Percentiles rank a stretch among this genome's conserved stretches.
Conservation (phyloP, 1,284 basidiomycete species). For the Coriolopsis trogii region DNA sequence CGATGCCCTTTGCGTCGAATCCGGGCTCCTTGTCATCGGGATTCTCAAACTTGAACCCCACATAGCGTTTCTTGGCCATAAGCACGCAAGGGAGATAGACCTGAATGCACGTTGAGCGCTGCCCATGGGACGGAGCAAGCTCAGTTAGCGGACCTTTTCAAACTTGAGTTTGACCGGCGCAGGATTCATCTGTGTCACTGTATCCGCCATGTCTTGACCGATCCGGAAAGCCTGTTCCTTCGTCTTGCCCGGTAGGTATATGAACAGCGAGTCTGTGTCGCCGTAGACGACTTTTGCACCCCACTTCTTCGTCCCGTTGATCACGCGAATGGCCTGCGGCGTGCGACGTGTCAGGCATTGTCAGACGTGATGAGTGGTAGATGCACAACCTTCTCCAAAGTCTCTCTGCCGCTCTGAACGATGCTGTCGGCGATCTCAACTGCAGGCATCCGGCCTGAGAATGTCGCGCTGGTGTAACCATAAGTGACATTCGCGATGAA, state of each 20-base stretch:
- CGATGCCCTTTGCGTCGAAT: slow-evolving; percentile 98
- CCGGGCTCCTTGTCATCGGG: slow-evolving; percentile 77
- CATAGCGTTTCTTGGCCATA: slow-evolving; percentile 96
- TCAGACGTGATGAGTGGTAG: not conserved
- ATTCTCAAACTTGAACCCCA: slow-evolving; percentile 93
- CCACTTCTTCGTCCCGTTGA: slow-evolving; percentile 84
- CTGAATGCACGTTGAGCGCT: slow-evolving; percentile 40
- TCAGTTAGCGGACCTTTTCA: slow-evolving; percentile 74
- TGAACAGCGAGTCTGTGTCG: slow-evolving; percentile 97
- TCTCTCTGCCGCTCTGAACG: slow-evolving; percentile 95
- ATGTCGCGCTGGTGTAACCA: slow-evolving; percentile 93
- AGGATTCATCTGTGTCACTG: slow-evolving; percentile 86
- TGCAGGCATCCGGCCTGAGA: slow-evolving; percentile 96
- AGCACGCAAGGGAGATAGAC: slow-evolving; percentile 94
- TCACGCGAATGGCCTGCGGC: slow-evolving; percentile 78
- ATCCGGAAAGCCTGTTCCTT: slow-evolving; percentile 94
- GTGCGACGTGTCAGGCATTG: not conserved
- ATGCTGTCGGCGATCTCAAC: slow-evolving; percentile 98
- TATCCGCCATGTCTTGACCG: slow-evolving; percentile 90
- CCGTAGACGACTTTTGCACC: slow-evolving; percentile 92
- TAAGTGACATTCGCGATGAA: slow-evolving; percentile 92
- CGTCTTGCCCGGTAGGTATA: slow-evolving; percentile 86
- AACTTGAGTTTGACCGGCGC: slow-evolving; percentile 95
- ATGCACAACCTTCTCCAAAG: slow-evolving; percentile 80
- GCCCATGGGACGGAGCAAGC: not conserved